A percentile compares a stretch with the other conserved stretches of the same genome.
Evolutionary conservation across 2,329 filamentous ascomycete species (phyloP).

Genomic region (Diplocarpon rosae): DNA sequence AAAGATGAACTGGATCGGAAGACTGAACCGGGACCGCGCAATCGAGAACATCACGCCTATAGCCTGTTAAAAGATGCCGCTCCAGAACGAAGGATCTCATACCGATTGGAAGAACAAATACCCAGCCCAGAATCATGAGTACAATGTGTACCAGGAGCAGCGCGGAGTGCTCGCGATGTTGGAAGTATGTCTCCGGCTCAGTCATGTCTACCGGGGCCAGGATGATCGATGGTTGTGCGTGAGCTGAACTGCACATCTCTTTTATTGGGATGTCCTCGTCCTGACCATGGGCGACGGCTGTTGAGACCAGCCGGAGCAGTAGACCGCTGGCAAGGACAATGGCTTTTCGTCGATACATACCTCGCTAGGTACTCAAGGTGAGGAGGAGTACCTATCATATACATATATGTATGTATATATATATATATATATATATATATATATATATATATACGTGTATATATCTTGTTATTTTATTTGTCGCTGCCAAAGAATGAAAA

Average conservation of each 20-base stretch:
- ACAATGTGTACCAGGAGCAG: conserved; percentile 47
- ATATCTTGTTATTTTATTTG: no score
- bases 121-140: conserved; percentile 59
- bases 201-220: conserved; percentile 4
- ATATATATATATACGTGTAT: no score
- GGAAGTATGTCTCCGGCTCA: conserved; percentile 30
- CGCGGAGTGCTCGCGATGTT: conserved; percentile 29
- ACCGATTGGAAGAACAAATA: conserved; percentile 59
- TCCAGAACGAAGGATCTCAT: conserved; percentile 25
- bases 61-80: background rate
- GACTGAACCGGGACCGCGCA: conserved; percentile 62
- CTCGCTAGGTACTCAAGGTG: no score
- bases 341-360: no score
- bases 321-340: no score
- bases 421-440: no score
- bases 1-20: conserved; percentile 60
- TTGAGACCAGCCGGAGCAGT: no score
- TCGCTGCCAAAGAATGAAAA: no score
- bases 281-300: no score
- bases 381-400: no score
- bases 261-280: conserved; percentile 24
- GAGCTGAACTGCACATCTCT: conserved; percentile 6
- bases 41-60: conserved; percentile 68
- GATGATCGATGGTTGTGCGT: conserved; percentile 1
- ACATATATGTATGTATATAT: no score